phyloP scores from a whole-genome alignment of 371 early-diverging fungal genomes.

The Mortierella sp. region DNA sequence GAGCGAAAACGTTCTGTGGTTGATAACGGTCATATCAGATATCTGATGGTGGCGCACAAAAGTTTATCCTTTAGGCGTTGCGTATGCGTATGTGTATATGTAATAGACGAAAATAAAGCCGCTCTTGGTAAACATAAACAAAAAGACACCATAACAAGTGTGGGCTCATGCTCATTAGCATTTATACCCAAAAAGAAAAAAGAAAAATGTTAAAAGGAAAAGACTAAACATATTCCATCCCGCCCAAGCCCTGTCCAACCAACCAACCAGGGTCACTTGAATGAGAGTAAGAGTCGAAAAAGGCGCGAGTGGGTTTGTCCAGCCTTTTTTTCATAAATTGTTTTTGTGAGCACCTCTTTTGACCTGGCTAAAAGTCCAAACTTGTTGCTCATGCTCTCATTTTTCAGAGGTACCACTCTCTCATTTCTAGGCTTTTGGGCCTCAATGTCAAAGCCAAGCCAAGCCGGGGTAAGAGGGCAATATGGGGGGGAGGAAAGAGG shows the following conservation, averaged over 20 bases:
- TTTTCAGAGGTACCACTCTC: neutral
- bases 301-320: too few species aligned
- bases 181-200: neutral
- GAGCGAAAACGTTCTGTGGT: neutral
- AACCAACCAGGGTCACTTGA: neutral
- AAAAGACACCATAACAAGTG: neutral
- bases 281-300: neutral
- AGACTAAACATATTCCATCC: neutral
- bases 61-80: neutral
- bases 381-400: neutral
- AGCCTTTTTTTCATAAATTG: neutral
- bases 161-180: neutral
- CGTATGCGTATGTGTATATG: neutral
- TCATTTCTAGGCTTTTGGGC: neutral
- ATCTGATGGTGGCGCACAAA: neutral
- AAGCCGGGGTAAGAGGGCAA: neutral
- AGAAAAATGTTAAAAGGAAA: neutral
- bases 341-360: slow-evolving; percentile 1
- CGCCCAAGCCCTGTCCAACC: neutral
- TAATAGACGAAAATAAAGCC: neutral
- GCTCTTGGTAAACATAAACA: neutral
- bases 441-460: neutral
- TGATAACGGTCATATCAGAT: neutral
- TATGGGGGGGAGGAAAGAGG: neutral
- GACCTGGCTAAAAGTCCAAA: neutral